Conservation (phyloP, 116 monocot genomes). For the Thalassia testudinum region DNA sequence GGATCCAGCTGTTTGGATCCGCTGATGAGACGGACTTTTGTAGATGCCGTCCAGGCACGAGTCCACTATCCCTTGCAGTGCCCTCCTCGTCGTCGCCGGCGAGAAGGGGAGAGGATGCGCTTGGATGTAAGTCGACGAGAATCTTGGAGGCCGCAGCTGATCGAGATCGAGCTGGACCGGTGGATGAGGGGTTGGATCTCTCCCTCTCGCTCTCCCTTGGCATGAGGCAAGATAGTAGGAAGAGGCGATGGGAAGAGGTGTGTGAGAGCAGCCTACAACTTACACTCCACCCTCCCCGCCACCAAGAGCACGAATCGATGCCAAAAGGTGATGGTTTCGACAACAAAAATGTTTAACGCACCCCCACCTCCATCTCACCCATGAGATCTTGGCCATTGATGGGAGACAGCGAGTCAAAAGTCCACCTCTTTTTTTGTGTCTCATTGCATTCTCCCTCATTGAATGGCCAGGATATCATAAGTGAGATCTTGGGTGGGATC, state of each 20-base stretch:
- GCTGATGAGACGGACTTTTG: no score
- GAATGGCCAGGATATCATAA: no score
- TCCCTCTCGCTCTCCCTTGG: conserved; percentile 3
- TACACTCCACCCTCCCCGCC: not conserved
- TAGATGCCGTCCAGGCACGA: no score
- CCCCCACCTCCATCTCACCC: no score
- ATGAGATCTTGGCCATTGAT: no score
- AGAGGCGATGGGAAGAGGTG: not conserved
- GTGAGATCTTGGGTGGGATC: no score
- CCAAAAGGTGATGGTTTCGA: no score
- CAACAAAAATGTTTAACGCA: no score
- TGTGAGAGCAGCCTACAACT: not conserved
- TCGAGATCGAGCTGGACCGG: not conserved
- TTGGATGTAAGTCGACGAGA: not conserved
- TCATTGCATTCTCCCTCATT: not conserved
- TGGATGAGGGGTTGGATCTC: conserved; percentile 1
- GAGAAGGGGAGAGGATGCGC: not conserved
- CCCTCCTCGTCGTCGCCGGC: not conserved
- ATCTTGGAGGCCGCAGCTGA: not conserved
- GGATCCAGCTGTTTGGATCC: no score
- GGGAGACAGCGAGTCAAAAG: not conserved
- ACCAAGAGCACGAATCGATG: not conserved
- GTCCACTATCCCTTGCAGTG: not conserved
- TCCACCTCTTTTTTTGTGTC: not conserved
- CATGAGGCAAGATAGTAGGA: not conserved